Conservation (phyloP, 2,329 filamentous ascomycete species). For the Penicillium sp. region DNA sequence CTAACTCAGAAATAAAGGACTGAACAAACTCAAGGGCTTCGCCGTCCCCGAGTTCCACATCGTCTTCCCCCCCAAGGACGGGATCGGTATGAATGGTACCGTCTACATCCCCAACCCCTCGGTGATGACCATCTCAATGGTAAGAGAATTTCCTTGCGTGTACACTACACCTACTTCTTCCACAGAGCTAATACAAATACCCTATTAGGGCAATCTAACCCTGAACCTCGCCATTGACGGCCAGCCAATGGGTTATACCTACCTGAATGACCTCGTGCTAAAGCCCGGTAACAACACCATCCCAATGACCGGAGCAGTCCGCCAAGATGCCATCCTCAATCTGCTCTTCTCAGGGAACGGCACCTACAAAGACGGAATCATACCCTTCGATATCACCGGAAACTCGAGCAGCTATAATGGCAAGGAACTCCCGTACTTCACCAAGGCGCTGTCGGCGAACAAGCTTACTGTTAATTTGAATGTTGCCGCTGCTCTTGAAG, state of each 20-base stretch:
- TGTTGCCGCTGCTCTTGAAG: slow-evolving; percentile 34
- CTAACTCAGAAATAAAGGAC: slow-evolving; percentile 40
- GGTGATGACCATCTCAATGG: slow-evolving; percentile 55
- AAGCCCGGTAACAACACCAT: slow-evolving; percentile 55
- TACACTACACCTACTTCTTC: background rate
- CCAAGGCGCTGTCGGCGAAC: slow-evolving; percentile 50
- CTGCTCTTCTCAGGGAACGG: slow-evolving; percentile 26
- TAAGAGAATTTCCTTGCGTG: slow-evolving; percentile 17
- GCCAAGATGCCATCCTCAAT: slow-evolving; percentile 42
- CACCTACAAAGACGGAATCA: slow-evolving; percentile 47
- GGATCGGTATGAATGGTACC: slow-evolving; percentile 55
- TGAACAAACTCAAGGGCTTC: slow-evolving; percentile 58
- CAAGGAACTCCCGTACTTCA: slow-evolving; percentile 54
- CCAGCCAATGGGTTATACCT: slow-evolving; percentile 50
- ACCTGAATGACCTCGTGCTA: slow-evolving; percentile 53
- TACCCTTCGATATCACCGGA: slow-evolving; percentile 54
- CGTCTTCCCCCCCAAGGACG: slow-evolving; percentile 43
- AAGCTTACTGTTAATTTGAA: slow-evolving; percentile 49
- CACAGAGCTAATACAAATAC: slow-evolving; percentile 4
- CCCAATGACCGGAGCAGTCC: slow-evolving; percentile 50
- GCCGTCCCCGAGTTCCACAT: slow-evolving; percentile 51
- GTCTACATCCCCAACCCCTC: slow-evolving; percentile 61
- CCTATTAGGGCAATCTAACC: slow-evolving; percentile 54
- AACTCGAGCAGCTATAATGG: slow-evolving; percentile 51
- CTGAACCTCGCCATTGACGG: slow-evolving; percentile 52